Evolutionary conservation across 179 eudicot species (phyloP).

Genomic region (Drosera spatulata): DNA sequence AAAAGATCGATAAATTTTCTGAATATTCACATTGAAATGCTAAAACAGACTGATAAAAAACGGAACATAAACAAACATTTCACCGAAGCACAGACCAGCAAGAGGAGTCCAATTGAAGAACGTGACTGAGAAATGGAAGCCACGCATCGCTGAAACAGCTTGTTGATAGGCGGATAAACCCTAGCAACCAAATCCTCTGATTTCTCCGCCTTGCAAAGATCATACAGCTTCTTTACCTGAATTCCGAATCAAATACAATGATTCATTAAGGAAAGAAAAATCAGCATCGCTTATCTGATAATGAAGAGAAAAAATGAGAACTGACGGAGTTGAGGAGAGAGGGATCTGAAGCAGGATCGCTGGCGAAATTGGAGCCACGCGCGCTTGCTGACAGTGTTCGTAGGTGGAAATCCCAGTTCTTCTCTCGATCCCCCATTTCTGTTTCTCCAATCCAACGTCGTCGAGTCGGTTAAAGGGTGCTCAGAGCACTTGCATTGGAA

Average conservation of each 20-base stretch:
- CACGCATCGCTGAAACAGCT: slow-evolving; percentile 78
- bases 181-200: slow-evolving; percentile 91
- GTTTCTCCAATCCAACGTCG: not conserved
- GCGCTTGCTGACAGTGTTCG: slow-evolving; percentile 57
- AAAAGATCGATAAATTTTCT: too few relatives aligned
- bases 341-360: slow-evolving; percentile 69
- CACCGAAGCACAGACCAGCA: slow-evolving; percentile 35
- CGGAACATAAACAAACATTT: too few relatives aligned
- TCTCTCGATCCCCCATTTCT: slow-evolving; percentile 28
- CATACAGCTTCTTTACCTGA: slow-evolving; percentile 70
- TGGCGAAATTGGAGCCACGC: slow-evolving; percentile 58
- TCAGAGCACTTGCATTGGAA: too few relatives aligned
- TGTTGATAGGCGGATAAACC: slow-evolving; percentile 76
- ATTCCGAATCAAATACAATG: not conserved
- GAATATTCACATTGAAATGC: too few relatives aligned
- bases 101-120: slow-evolving; percentile 63
- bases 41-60: too few relatives aligned
- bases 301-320: slow-evolving; percentile 9
- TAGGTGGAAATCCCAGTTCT: slow-evolving; percentile 61
- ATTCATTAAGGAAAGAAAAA: not conserved
- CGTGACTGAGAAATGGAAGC: slow-evolving; percentile 70
- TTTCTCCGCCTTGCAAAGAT: slow-evolving; percentile 64
- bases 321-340: slow-evolving; percentile 63
- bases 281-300: not conserved
- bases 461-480: not conserved